Evolutionary conservation across 2,329 filamentous ascomycete genomes (phyloP), one percentile per base, ranked within the genome.

Genomic region (Fusarium newnesense): DNA sequence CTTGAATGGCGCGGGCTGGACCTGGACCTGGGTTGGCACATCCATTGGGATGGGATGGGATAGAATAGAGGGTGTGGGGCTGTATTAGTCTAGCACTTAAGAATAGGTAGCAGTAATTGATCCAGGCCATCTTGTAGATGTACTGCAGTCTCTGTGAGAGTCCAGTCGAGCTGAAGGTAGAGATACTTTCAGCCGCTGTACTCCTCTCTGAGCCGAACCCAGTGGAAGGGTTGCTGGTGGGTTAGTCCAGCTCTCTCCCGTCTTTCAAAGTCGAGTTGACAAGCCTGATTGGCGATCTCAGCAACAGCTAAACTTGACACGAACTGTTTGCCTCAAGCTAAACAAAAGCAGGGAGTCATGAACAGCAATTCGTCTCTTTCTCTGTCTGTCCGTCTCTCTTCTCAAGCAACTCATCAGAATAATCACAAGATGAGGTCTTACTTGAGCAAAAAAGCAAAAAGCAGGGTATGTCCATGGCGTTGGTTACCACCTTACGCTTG

Each of bases 271-370:
- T 62, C 36, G 13, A 40, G 34, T 19, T 60, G 28, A 40, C 44
- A 37, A 50, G 30, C 32, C 46, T 73, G 62, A 73, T 73, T 73
- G 71, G 71, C 50, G 47, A 59, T 59, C 36, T 32, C 24, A 43
- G 49, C 63, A 49, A 54, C 60, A 63, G 58, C 52, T 65, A 24
- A 50, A 39, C 70, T 70, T 58, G 46, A 60, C 52, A 57, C 66
- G 66, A 73, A 67, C 70, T 54, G 66, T 64, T 74, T 71, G 58
- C 70, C 62, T 72, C 64, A 26, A 52, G 46, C 67, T 64, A 69
- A 64, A 30, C 60, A 57, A 39, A 59, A 59, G 52, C 28, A 47
- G 43, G 40, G 67, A 70, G 67, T 53, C 66, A 65, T 65, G 66
- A 59, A 69, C 24, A 36, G 32, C 36, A 49, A 49, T 32, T 64